These are phyloP conservation scores for Vachellia pachyceras DNA, from an alignment of 306 rosid genomes.

Conservation along the genomic window DNA sequence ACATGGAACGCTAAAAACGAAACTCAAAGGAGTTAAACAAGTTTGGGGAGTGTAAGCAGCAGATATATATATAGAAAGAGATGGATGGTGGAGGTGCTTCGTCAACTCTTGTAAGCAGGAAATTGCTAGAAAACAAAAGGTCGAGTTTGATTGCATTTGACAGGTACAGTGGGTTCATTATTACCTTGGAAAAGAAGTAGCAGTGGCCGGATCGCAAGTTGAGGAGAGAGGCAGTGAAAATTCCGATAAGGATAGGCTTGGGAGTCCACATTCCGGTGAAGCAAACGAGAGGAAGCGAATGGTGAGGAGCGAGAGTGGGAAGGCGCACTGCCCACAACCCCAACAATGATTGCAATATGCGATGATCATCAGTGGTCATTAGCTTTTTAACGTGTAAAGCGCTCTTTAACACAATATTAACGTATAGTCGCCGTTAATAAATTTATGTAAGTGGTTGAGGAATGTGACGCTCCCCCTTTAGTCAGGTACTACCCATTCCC, in stretches of 20 bases:
- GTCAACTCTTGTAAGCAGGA: not conserved
- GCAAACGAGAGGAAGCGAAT: not conserved
- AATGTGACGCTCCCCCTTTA: not conserved
- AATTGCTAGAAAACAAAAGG: slow-evolving; percentile 15
- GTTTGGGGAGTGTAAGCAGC: not conserved
- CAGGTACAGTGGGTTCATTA: not conserved
- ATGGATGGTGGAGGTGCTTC: not conserved
- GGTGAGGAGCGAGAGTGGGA: not conserved
- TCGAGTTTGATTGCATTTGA: not conserved
- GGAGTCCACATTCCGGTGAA: slow-evolving; percentile 26
- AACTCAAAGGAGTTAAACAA: not conserved
- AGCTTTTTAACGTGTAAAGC: slow-evolving; percentile 33
- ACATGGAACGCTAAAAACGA: too few species aligned
- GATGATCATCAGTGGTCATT: slow-evolving; percentile 28
- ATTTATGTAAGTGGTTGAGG: not conserved
- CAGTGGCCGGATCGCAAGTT: slow-evolving; percentile 35
- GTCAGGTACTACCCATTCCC: too few species aligned
- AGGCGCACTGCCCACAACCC: slow-evolving; percentile 1
- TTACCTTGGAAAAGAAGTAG: slow-evolving; percentile 37
- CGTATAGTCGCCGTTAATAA: slow-evolving; percentile 38
- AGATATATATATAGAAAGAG: not conserved
- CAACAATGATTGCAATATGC: slow-evolving; percentile 45
- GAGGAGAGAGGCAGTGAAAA: slow-evolving; percentile 16
- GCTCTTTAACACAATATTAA: slow-evolving; percentile 18
- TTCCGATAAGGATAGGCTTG: slow-evolving; percentile 26